Evolutionary conservation across 2,329 filamentous ascomycete species (phyloP), one percentile per base, ranked within the genome.

Genomic region (Lomentospora prolificans): DNA sequence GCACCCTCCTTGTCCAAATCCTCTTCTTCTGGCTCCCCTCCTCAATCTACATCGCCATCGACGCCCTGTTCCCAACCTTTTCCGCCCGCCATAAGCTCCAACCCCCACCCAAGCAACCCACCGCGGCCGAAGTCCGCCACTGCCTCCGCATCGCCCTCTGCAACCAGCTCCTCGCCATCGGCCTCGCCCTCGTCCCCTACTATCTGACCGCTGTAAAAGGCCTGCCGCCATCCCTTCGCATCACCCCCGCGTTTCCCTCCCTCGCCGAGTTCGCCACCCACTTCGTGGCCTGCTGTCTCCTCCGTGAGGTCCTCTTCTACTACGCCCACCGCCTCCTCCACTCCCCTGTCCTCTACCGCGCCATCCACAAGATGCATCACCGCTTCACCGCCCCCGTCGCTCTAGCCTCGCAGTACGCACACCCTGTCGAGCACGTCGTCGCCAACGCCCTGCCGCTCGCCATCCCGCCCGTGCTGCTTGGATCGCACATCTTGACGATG

Each of bases 351-450:
- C 63, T 80, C 4, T 82, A 82, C 67, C 64, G 64, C 9, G 65
- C 65, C 30, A 72, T 82, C 57, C 80, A 82, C 68, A 81, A 81
- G 60, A 68, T 68, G 22, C 80, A 83, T 61, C 80, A 82, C 66
- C 67, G 67, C 24, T 82, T 81, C 67, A 77, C 73, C 0, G 77
- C 79, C 1, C 79, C 79, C 0, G 73, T 83, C 2, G 74, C 77
- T 0, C 69, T 82, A 4, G 71, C 79, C 0, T 76, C 79, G 2
- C 76, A 82, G 60, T 82, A 79, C 60, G 77, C 78, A 0, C 79
- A 81, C 60, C 78, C 78, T 0, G 57, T 77, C n/a, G 80, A 82
- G 64, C 77, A 81, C 60, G 58, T 82, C 3, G 56, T 79, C 9
- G 76, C 78, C 14, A 81, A 81, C 59, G 69, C 72, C 5, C 63